Percentiles rank a stretch among this genome's conserved stretches.
These are phyloP conservation scores for Ogataea haglerorum DNA, from an alignment of 805 yeast species.

Conservation along the genomic window DNA sequence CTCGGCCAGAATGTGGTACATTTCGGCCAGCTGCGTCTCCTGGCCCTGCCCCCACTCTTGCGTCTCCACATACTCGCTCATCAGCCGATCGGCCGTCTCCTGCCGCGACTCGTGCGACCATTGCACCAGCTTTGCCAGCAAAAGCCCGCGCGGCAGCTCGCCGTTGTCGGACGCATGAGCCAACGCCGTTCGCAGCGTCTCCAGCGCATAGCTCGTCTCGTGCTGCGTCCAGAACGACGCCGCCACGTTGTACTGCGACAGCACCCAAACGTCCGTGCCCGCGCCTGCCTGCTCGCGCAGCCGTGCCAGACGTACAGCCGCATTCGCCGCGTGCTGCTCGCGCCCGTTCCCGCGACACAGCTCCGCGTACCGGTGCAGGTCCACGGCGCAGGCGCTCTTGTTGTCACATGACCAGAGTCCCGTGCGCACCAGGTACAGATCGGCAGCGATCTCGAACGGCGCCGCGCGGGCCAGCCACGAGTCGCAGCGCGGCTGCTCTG, in stretches of 20 bases:
- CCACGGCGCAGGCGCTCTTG: conserved; percentile 20
- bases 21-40: conserved; percentile 35
- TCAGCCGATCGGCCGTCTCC: conserved; percentile 58
- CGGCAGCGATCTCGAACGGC: neutral
- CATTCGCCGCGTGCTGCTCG: conserved; percentile 49
- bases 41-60: conserved; percentile 14
- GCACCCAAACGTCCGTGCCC: conserved; percentile 1
- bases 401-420: neutral
- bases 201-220: conserved; percentile 49
- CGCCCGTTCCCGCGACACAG: conserved; percentile 37
- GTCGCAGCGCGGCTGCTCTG: conserved; percentile 23
- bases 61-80: conserved; percentile 53
- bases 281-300: conserved; percentile 26
- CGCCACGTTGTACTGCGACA: conserved; percentile 50
- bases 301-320: conserved; percentile 43
- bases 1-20: conserved; percentile 60
- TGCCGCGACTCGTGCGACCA: conserved; percentile 75
- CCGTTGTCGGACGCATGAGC: conserved; percentile 4
- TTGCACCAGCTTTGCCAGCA: conserved; percentile 43
- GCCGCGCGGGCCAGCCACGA: neutral
- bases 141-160: conserved; percentile 8
- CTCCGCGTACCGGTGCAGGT: conserved; percentile 41
- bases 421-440: conserved; percentile 2
- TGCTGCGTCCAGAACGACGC: conserved; percentile 63
- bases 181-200: conserved; percentile 41